Base-by-base conservation (phyloP, 768 basidiomycete species). In the Termitomyces sp. region DNA sequence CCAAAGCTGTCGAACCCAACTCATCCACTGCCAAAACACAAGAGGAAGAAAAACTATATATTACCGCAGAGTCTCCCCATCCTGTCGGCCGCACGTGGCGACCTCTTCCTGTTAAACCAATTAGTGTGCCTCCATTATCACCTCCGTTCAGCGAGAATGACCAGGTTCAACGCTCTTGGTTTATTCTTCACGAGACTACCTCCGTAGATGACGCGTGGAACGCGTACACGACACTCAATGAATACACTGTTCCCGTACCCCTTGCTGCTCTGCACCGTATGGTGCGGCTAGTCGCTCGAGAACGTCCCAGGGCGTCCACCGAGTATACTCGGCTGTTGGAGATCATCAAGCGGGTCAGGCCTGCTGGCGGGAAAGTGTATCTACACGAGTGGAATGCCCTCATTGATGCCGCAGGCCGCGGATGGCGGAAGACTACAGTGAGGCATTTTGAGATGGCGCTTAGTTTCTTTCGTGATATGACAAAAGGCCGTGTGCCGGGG, bases 351-450 rank as follows among this genome's bases (percentile, higher is more conserved):
- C 79, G 78, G 48, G 74, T 93, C 44, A 83, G 81, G 60, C 73
- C 73, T 22, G 76, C 75, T n/a, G 86, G 84, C 13, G 88, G 85
- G 24, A 74, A 58, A 12, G 70, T 91, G 36, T 76, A 82, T 63
- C 66, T 75, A n/a, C 85, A 84, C 79, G 84, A 92, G 70, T 93
- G 91, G 89, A 93, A 92, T 69, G 76, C 84, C 8, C 78, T 94
- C 49, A 82, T 93, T 61, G 81, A 88, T 65, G 80, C 78, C 68
- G 85, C 87, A 0, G 90, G 86, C 16, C 82, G 80, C 61, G 88
- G 89, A 3, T 85, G 81, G 75, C 81, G 89, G 59, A 85, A 81
- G 69, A 83, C 84, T 45, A 73, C 76, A 32, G 62, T 76, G 54
- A 80, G 80, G 60, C 86, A 91, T 63, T 88, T 88, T 73, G 78